Evolutionary conservation across 2,329 filamentous ascomycete genomes (phyloP), one percentile per base, ranked within the genome.

Genomic region (Chaetomium sp.): DNA sequence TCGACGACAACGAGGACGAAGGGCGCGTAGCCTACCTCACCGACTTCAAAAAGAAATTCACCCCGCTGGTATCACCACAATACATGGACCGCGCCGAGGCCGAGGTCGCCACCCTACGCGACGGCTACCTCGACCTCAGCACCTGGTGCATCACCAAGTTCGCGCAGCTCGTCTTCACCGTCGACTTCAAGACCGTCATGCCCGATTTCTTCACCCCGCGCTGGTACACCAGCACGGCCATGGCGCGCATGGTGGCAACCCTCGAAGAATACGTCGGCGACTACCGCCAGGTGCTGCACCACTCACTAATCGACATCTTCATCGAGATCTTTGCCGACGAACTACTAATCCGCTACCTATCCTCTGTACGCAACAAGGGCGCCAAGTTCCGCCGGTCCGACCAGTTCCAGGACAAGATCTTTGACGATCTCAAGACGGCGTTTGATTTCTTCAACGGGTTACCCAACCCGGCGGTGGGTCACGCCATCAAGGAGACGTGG

Each of bases 181-280:
- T 95, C 64, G 94, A 99, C 77, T 95, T 99, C 77, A 81, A 80
- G 61, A 70, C 83, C 33, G 90, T 95, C 40, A 84, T 96, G 68
- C 80, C 86, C 45, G 88, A 94, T 61, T 91, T 97, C 75, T 99
- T 97, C 76, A 96, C 91, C 0, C 78, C 84, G 7, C 82, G 83
- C 60, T 99, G 94, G 94, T 99, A 99, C 72, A 76, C 80, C 43
- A 83, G 85, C 66, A 90, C 87, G 42, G 86, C 88, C 54, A 92
- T 99, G 84, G 91, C 91, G 66, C 89, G 92, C 65, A 96, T 99
- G 76, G 87, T 91, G 47, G 89, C 87, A 33, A 99, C 94, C 0
- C 92, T 99, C 68, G 89, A 95, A 64, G 94, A 97, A 72, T 99
- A 99, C 73, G 81, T 97, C 64, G 75, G 80, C 66, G 92, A 99